These are phyloP conservation scores for Phytopythium montanum DNA, from an alignment of 352 stramenopile genomes.

Conservation along the genomic window DNA sequence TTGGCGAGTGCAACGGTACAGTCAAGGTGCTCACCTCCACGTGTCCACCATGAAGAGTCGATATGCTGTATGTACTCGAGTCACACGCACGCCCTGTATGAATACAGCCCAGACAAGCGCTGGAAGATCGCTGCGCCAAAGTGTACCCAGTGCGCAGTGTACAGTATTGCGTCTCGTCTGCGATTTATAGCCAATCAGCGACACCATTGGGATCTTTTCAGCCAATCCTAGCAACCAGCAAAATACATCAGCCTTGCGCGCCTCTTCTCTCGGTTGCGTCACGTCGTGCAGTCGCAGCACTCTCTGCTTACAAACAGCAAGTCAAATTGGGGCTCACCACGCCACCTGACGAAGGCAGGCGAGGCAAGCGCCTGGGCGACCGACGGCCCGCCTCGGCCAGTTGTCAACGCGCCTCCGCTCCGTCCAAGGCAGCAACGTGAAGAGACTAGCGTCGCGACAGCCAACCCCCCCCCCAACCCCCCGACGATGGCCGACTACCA, in stretches of 20 bases:
- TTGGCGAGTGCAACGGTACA: too few species aligned
- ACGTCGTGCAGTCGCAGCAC: neutral
- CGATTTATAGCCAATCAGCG: neutral
- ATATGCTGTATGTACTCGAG: too few species aligned
- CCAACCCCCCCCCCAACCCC: neutral
- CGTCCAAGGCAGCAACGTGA: too few species aligned
- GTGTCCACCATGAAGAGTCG: too few species aligned
- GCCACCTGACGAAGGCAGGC: neutral
- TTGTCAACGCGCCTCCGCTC: neutral
- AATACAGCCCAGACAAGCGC: too few species aligned
- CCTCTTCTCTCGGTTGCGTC: neutral
- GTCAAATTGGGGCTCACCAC: neutral
- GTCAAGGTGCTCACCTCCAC: too few species aligned
- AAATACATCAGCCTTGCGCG: slow-evolving; percentile 3
- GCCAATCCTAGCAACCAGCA: neutral
- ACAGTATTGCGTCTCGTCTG: neutral
- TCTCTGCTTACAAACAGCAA: neutral
- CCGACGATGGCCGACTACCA: slow-evolving; percentile 20
- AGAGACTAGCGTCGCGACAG: neutral
- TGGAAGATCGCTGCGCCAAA: neutral
- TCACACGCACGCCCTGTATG: too few species aligned
- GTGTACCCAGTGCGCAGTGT: slow-evolving; percentile 1
- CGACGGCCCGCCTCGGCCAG: neutral
- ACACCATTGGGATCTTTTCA: neutral
- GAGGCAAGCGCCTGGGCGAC: neutral